Conservation (phyloP, 495 filamentous ascomycete genomes). For the Penicillium angulare region DNA sequence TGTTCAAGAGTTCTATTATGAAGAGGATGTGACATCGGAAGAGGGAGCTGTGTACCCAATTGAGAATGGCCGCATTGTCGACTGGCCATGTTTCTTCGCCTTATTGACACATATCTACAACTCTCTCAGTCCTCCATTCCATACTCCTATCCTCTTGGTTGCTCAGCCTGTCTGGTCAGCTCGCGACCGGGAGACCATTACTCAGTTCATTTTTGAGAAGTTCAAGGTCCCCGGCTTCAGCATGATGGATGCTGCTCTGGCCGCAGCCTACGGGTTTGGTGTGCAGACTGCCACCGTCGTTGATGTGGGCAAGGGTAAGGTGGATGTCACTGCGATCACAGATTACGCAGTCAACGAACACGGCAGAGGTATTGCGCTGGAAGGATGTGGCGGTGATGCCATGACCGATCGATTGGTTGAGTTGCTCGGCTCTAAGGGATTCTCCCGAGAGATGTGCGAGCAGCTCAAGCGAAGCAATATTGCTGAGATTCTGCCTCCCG, state of each 20-base stretch:
- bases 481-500: conserved; percentile 80
- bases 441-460: conserved; percentile 87
- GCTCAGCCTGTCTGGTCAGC: conserved; percentile 82
- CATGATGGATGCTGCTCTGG: conserved; percentile 80
- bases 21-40: conserved; percentile 83
- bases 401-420: conserved; percentile 76
- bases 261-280: conserved; percentile 81
- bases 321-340: conserved; percentile 82
- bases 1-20: conserved; percentile 58
- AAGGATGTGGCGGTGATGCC: conserved; percentile 77
- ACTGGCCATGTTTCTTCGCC: conserved; percentile 91
- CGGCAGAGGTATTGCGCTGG: conserved; percentile 60
- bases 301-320: conserved; percentile 87
- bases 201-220: conserved; percentile 93
- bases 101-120: conserved; percentile 85
- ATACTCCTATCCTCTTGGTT: conserved; percentile 90
- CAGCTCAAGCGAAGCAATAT: conserved; percentile 87
- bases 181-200: conserved; percentile 75
- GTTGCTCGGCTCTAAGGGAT: conserved; percentile 66
- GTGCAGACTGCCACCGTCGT: conserved; percentile 73
- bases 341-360: conserved; percentile 68
- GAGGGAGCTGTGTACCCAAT: conserved; percentile 91
- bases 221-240: conserved; percentile 90
- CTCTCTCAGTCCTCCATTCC: conserved; percentile 82
- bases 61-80: conserved; percentile 74